phyloP scores from a whole-genome alignment of 2,329 filamentous ascomycete species.

The Penicillium janthinellum region DNA sequence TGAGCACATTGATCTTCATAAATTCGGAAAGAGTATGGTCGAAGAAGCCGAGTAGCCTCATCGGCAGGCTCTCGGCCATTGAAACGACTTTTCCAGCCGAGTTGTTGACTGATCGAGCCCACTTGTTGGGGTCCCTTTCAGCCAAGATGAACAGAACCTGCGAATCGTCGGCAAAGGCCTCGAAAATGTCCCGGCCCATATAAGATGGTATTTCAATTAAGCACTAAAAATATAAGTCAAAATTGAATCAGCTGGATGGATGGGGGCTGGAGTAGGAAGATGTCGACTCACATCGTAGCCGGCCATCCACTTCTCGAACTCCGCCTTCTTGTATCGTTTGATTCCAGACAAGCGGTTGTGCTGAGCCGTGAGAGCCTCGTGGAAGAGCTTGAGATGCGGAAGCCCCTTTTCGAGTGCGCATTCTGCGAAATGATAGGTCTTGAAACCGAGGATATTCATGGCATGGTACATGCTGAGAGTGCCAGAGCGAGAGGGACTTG shows the following conservation, averaged over 20 bases:
- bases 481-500: constrained; percentile 26
- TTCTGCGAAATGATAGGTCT: constrained; percentile 27
- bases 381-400: constrained; percentile 21
- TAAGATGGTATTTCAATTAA: constrained; percentile 28
- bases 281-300: constrained; percentile 21
- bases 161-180: constrained; percentile 24
- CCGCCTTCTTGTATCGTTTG: constrained; percentile 16
- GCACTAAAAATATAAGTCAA: too few relatives aligned
- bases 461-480: constrained; percentile 28
- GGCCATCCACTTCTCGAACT: constrained; percentile 26
- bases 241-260: too few relatives aligned
- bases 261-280: too few relatives aligned
- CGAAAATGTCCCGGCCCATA: constrained; percentile 18
- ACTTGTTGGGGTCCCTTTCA: constrained; percentile 24
- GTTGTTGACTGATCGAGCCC: constrained; percentile 27
- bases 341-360: constrained; percentile 23
- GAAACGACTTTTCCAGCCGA: constrained; percentile 11
- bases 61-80: constrained; percentile 15
- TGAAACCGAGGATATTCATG: constrained; percentile 27
- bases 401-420: constrained; percentile 7
- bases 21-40: constrained; percentile 19
- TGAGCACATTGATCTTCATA: constrained; percentile 11
- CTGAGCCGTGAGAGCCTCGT: constrained; percentile 21
- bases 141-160: constrained; percentile 31
- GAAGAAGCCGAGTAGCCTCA: constrained; percentile 25